Percentiles rank a stretch among this genome's conserved stretches.
Conservation (phyloP, 345 rosid species). For the Geranium rotundifolium region DNA sequence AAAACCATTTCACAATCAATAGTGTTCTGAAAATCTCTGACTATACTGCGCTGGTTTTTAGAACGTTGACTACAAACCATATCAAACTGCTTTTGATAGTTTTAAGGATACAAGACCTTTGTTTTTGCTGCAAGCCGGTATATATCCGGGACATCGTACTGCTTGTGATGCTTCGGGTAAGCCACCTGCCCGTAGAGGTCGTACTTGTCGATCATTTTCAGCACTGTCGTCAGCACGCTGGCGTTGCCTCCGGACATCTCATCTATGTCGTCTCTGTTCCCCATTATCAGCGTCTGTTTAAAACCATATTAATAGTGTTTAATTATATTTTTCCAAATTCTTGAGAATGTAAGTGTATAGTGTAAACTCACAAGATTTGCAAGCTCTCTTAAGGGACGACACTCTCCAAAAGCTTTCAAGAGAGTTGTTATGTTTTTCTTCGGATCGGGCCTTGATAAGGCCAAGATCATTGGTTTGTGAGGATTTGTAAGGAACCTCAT, state of each 20-base stretch:
- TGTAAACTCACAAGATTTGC: constrained; percentile 65
- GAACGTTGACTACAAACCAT: too few species aligned
- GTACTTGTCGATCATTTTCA: constrained; percentile 81
- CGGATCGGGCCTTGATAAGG: constrained; percentile 92
- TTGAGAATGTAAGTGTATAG: not conserved
- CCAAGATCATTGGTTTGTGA: constrained; percentile 94
- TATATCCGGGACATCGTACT: constrained; percentile 88
- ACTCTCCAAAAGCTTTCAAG: constrained; percentile 88
- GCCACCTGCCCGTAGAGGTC: constrained; percentile 93
- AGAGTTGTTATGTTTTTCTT: constrained; percentile 95
- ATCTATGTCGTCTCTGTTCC: constrained; percentile 85
- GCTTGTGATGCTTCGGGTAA: constrained; percentile 96
- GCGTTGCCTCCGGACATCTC: constrained; percentile 72
- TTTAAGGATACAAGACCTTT: constrained; percentile 34
- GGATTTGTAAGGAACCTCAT: constrained; percentile 91
- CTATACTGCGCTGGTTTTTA: too few species aligned
- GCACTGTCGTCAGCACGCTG: constrained; percentile 66
- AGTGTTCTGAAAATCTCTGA: too few species aligned
- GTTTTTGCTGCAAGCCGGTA: constrained; percentile 86
- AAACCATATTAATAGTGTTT: constrained; percentile 3
- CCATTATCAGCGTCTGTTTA: constrained; percentile 77
- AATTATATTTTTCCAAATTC: too few species aligned
- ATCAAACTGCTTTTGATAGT: constrained; percentile 2
- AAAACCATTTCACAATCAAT: too few species aligned
- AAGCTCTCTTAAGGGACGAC: constrained; percentile 81